These are phyloP conservation scores for Rhexocercosporidium sp. DNA, from an alignment of 2,329 filamentous ascomycete genomes.

Conservation along the genomic window DNA sequence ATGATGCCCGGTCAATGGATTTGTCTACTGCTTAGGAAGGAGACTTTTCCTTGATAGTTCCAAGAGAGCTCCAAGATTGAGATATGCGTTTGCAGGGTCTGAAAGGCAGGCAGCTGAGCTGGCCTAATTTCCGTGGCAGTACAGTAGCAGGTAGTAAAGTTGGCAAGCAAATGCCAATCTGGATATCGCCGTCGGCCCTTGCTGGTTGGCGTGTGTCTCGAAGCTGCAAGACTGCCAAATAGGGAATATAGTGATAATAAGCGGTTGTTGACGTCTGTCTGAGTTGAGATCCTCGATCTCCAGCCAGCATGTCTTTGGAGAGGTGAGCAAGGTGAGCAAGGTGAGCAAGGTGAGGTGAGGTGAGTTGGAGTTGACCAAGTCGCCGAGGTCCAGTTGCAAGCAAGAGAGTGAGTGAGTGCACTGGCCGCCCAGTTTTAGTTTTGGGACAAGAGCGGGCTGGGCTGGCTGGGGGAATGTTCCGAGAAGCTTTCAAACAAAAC, in stretches of 20 bases:
- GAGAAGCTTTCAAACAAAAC: neutral
- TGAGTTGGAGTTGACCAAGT: neutral
- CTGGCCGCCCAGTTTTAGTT: neutral
- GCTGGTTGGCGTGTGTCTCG: neutral
- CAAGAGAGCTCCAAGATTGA: constrained; percentile 4
- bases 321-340: too few relatives aligned
- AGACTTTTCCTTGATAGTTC: too few relatives aligned
- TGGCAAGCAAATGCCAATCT: neutral
- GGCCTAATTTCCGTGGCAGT: neutral
- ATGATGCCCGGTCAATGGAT: too few relatives aligned
- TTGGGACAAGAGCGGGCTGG: constrained; percentile 1
- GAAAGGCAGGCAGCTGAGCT: neutral
- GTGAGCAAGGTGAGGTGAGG: too few relatives aligned
- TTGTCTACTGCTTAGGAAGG: neutral
- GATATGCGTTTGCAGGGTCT: neutral
- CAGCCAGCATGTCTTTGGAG: neutral
- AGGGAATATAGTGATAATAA: neutral
- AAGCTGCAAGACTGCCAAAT: neutral
- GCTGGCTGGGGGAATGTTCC: neutral
- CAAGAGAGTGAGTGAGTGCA: too few relatives aligned
- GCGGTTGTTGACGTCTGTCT: too few relatives aligned
- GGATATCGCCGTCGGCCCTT: neutral
- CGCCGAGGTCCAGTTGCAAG: neutral
- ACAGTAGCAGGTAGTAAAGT: neutral
- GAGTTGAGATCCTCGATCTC: neutral